phyloP scores from a whole-genome alignment of 768 basidiomycete species.

The Rhodosporidiobolus sp. region DNA sequence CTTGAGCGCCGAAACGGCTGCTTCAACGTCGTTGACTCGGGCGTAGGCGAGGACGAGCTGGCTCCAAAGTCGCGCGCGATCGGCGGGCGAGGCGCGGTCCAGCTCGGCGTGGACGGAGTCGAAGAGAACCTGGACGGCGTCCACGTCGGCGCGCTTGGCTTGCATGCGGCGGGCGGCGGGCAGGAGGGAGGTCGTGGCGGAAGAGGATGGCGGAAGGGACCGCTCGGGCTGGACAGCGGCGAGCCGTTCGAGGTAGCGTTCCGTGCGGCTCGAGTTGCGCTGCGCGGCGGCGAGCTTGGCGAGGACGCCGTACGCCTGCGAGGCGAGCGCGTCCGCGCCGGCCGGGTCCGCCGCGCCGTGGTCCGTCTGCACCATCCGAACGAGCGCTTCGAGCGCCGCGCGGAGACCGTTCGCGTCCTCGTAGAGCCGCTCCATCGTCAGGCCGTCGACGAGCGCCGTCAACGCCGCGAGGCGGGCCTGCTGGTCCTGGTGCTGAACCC shows the following conservation, averaged over 20 bases:
- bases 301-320: slow-evolving; percentile 2
- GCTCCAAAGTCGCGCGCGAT: slow-evolving; percentile 19
- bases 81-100: neutral
- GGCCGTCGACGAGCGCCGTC: slow-evolving; percentile 24
- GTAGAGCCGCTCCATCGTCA: slow-evolving; percentile 7
- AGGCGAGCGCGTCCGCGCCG: neutral
- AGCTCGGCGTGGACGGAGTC: neutral
- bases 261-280: neutral
- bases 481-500: neutral
- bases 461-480: neutral
- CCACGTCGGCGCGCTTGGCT: neutral
- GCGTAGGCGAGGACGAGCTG: slow-evolving; percentile 40
- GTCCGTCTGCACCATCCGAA: neutral
- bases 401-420: slow-evolving; percentile 18
- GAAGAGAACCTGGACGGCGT: neutral
- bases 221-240: neutral
- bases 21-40: slow-evolving; percentile 38
- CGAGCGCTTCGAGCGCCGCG: slow-evolving; percentile 3
- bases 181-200: slow-evolving; percentile 1
- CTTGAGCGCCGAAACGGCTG: slow-evolving; percentile 21
- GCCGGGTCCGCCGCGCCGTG: neutral
- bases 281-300: slow-evolving; percentile 23
- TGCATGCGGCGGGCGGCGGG: slow-evolving; percentile 9
- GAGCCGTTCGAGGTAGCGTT: slow-evolving; percentile 7
- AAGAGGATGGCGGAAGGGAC: neutral